Percentiles rank a stretch among this genome's conserved stretches.
Evolutionary conservation across 2,329 filamentous ascomycete genomes (phyloP).

Genomic region (Blastomyces emzantsi): DNA sequence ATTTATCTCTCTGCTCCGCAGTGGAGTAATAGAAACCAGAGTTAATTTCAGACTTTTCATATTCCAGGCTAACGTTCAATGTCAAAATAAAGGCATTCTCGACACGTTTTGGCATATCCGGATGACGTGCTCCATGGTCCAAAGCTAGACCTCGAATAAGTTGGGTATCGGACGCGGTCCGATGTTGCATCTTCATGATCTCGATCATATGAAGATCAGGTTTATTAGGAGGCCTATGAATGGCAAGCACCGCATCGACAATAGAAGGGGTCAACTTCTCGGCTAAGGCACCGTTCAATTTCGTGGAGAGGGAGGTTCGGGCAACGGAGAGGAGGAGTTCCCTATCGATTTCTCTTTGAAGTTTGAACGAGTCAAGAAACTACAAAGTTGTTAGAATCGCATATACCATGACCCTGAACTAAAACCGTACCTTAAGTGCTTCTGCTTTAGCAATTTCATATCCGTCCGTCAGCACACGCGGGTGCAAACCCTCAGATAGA

Average conservation of each 20-base stretch:
- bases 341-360: conserved; percentile 77
- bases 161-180: conserved; percentile 89
- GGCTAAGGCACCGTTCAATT: conserved; percentile 81
- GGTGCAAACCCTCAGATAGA: conserved; percentile 94
- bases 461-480: conserved; percentile 91
- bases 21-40: conserved; percentile 98
- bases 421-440: conserved; percentile 60
- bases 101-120: conserved; percentile 94
- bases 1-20: conserved; percentile 92
- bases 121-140: conserved; percentile 92
- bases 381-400: conserved; percentile 28
- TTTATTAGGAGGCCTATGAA: conserved; percentile 81
- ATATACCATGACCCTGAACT: conserved; percentile 10
- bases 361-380: conserved; percentile 94
- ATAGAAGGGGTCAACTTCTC: conserved; percentile 89
- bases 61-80: conserved; percentile 93
- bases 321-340: conserved; percentile 91
- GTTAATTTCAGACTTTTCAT: conserved; percentile 99
- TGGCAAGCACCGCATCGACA: conserved; percentile 90
- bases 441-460: conserved; percentile 96
- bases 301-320: conserved; percentile 87
- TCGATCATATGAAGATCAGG: conserved; percentile 98
- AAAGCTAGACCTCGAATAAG: conserved; percentile 87
- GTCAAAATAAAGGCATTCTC: conserved; percentile 94
- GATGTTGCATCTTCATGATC: conserved; percentile 99